phyloP scores from a whole-genome alignment of 1,284 basidiomycete genomes.

The Moniliophthora roreri region DNA sequence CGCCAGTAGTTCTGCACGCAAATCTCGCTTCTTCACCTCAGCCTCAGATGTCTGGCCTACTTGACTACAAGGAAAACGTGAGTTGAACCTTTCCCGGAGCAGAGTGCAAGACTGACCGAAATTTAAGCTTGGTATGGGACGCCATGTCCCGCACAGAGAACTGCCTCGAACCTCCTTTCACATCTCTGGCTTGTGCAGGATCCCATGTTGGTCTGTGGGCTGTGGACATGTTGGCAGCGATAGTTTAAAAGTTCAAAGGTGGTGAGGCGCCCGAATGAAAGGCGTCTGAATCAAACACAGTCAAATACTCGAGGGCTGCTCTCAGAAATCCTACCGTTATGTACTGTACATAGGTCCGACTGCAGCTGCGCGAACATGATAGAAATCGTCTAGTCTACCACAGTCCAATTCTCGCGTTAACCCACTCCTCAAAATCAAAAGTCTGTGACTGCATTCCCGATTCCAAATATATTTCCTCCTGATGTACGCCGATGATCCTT shows the following conservation, averaged over 20 bases:
- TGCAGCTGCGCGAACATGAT: too few species aligned
- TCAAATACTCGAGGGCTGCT: too few species aligned
- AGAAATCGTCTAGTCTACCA: too few species aligned
- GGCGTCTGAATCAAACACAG: too few species aligned
- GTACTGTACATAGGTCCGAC: too few species aligned
- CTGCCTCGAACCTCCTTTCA: constrained; percentile 86
- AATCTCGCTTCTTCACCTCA: constrained; percentile 79
- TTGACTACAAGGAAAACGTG: constrained; percentile 48
- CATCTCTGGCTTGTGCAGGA: constrained; percentile 81
- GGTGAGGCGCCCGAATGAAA: too few species aligned
- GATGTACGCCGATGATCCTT: too few species aligned
- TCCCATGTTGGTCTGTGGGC: constrained; percentile 91
- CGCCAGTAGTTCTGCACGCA: constrained; percentile 76
- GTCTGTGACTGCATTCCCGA: too few species aligned
- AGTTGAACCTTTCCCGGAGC: constrained; percentile 4
- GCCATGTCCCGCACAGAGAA: constrained; percentile 91
- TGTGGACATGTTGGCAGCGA: constrained; percentile 61
- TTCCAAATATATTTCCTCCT: neutral
- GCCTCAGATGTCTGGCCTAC: constrained; percentile 76
- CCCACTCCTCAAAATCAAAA: too few species aligned
- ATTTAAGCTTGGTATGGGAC: constrained; percentile 94
- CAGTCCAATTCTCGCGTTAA: too few species aligned
- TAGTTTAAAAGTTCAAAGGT: too few species aligned
- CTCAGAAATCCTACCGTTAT: too few species aligned
- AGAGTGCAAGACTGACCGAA: constrained; percentile 55